Evolutionary conservation across 192 early-diverging fungal genomes (phyloP), one percentile per base, ranked within the genome.

Genomic region (Phlyctochytrium arcticum): DNA sequence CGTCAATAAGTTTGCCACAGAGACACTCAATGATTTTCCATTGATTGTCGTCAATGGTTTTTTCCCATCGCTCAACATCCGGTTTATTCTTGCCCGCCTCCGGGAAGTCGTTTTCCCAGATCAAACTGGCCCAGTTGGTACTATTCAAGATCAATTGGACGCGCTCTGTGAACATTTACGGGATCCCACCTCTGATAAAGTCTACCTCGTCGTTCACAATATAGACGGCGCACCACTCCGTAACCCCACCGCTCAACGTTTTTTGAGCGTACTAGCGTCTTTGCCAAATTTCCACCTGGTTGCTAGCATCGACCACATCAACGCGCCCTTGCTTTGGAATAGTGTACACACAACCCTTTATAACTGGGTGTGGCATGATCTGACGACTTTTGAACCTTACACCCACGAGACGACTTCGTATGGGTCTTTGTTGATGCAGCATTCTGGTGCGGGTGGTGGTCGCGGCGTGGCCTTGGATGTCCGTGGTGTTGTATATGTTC

Each of bases 311-410:
- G 96, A 99, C 72, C 90, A 99, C 60, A 92, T 97, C 58, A 89
- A 95, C 60, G 86, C 92, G 17, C 85, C 89, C 4, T 66, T 96
- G 24, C 75, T 97, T 21, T 96, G 92, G 92, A 94, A 99, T 71
- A 76, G 86, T 35, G 82, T 81, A 39, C 79, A 79, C 24, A 49
- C 81, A 3, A 69, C 82, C 5, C 75, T 81, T 9, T 94, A 90
- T 69, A 87, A 85, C 68, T 96, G 89, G 88, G 70, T 88, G 1
- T 95, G 92, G 91, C 93, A 95, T 70, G 93, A 99, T 60, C 72
- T 85, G 36, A 92, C 96, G 0, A 96, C 94, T 15, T 96, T 86
- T 70, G 83, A 85, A 49, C 73, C 82, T 0, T 95, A 97, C 47
- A 65, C 77, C 10, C 84, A 83, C 1, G 96, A 99, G 68, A 93